phyloP scores from a whole-genome alignment of 1,284 basidiomycete genomes.

The Tylopilus orsonianus region DNA sequence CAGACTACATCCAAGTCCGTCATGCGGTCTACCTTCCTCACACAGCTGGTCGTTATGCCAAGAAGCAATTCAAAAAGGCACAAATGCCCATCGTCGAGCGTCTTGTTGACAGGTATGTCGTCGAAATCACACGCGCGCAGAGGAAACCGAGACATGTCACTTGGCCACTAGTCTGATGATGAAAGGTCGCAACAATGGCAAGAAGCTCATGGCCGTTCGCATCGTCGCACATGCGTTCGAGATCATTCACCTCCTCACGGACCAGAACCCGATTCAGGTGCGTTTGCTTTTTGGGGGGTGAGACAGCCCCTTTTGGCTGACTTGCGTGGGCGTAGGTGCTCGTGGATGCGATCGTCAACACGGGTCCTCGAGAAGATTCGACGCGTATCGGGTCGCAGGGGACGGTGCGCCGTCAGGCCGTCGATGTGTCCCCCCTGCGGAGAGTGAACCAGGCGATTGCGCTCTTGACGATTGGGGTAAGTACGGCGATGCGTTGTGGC shows the following conservation, averaged over 20 bases:
- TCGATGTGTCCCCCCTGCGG: slow-evolving; percentile 98
- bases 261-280: slow-evolving; percentile 99
- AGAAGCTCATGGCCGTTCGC: slow-evolving; percentile 99
- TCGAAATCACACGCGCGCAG: no score
- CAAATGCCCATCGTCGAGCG: slow-evolving; percentile 99
- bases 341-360: slow-evolving; percentile 99
- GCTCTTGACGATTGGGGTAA: slow-evolving; percentile 92
- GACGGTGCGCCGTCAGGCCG: slow-evolving; percentile 99
- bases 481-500: no score
- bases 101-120: slow-evolving; percentile 90
- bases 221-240: slow-evolving; percentile 99
- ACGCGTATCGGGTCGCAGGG: slow-evolving; percentile 99
- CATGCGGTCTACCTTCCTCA: slow-evolving; percentile 98
- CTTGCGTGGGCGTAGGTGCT: slow-evolving; percentile 53
- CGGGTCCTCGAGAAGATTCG: slow-evolving; percentile 99
- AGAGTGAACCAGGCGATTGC: slow-evolving; percentile 98
- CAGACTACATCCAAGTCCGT: slow-evolving; percentile 99
- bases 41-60: slow-evolving; percentile 98
- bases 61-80: slow-evolving; percentile 99
- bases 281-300: no score
- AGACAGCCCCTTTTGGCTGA: neutral
- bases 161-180: slow-evolving; percentile 82
- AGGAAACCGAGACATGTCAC: neutral
- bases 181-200: slow-evolving; percentile 99
- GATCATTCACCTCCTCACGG: slow-evolving; percentile 99